Percentiles rank a stretch among this genome's conserved stretches.
Conservation (phyloP, 352 stramenopile species). For the Phytophthora agathidicida region DNA sequence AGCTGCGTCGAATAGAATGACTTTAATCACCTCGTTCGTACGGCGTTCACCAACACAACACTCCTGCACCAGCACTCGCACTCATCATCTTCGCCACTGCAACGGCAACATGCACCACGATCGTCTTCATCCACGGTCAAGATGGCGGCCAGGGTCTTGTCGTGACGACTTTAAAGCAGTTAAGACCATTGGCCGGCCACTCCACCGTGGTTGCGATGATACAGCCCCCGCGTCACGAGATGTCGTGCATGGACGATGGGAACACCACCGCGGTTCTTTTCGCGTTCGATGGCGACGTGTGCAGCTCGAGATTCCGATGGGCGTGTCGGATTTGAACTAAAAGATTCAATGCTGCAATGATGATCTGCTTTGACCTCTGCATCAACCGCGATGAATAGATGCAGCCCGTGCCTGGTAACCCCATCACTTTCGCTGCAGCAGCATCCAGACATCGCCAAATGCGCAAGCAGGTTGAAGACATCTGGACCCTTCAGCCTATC, state of each 20-base stretch:
- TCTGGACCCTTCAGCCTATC: neutral
- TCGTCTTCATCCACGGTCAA: neutral
- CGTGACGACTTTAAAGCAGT: constrained; percentile 6
- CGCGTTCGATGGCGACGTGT: neutral
- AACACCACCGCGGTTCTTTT: constrained; percentile 8
- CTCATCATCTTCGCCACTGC: too few relatives aligned
- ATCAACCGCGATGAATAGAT: constrained; percentile 17
- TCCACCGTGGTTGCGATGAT: constrained; percentile 9
- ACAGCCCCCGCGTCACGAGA: constrained; percentile 5
- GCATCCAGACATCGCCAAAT: constrained; percentile 17
- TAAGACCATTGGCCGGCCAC: constrained; percentile 13
- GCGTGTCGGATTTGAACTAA: constrained; percentile 3
- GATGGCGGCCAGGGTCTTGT: neutral
- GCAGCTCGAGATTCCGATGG: neutral
- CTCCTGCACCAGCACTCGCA: too few relatives aligned
- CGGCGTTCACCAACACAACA: too few relatives aligned
- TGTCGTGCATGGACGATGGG: constrained; percentile 15
- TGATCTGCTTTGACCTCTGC: constrained; percentile 3
- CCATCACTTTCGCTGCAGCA: too few relatives aligned
- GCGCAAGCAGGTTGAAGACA: constrained; percentile 24
- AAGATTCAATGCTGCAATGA: too few relatives aligned
- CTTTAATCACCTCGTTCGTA: constrained; percentile 1
- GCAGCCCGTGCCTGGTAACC: neutral
- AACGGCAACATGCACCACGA: too few relatives aligned
- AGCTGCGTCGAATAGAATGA: neutral